Percentiles rank a stretch among this genome's conserved stretches.
Evolutionary conservation across 768 basidiomycete species (phyloP).

Genomic region (Russula emetica): DNA sequence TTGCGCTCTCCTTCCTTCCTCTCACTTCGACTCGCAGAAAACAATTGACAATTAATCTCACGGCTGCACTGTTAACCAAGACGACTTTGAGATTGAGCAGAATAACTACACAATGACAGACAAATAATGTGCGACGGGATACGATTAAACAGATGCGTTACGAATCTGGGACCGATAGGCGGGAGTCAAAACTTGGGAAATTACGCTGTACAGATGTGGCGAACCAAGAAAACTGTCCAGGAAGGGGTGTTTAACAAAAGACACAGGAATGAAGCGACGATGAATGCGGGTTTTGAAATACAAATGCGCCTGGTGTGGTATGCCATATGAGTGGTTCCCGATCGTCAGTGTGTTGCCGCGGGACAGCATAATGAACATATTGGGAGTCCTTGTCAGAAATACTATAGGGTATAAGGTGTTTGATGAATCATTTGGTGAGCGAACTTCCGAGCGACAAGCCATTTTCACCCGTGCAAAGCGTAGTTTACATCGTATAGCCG

Average conservation of each 20-base stretch:
- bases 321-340: conserved; percentile 35
- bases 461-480: conserved; percentile 10
- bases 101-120: conserved; percentile 72
- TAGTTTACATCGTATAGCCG: conserved; percentile 73
- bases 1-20: background rate
- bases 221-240: conserved; percentile 33
- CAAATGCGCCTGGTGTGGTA: conserved; percentile 39
- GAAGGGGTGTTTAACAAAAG: conserved; percentile 31
- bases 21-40: too few species aligned
- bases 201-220: conserved; percentile 37
- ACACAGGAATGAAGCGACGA: conserved; percentile 34
- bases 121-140: conserved; percentile 55
- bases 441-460: conserved; percentile 16
- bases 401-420: conserved; percentile 30
- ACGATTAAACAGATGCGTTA: conserved; percentile 62
- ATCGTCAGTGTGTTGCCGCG: conserved; percentile 27
- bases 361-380: conserved; percentile 31
- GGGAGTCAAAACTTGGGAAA: conserved; percentile 27
- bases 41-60: background rate
- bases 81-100: conserved; percentile 33
- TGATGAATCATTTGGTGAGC: conserved; percentile 16
- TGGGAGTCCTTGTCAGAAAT: conserved; percentile 24
- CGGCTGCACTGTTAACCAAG: conserved; percentile 16
- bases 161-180: conserved; percentile 32
- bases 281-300: conserved; percentile 37